Base-by-base conservation (phyloP, 2,329 filamentous ascomycete species). In the Podosphaera fusca region DNA sequence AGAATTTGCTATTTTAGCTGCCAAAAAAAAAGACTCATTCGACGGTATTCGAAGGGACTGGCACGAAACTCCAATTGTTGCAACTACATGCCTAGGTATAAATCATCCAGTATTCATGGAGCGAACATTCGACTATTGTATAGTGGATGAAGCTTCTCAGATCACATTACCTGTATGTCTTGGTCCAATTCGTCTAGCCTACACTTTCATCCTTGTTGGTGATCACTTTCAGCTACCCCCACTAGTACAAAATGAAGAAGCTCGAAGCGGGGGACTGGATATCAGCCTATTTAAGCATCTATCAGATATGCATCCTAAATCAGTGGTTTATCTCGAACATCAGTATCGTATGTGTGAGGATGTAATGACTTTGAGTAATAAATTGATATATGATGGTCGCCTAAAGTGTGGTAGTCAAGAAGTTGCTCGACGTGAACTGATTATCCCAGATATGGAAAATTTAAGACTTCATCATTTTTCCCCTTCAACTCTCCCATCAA, bases 331-430 rank as follows among this genome's bases (percentile, higher is more conserved):
- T 61, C 77, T 98, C 1, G 88, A 92, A 64, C 88, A 95, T 65
- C 92, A 98, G 67, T 98, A 98, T 67, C 87, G 92, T 60, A 98
- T 98, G 92, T 95, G 87, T 64, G 85, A 92, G 63, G 92, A 98
- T 60, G 85, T 98, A 59, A 96, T 96, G 90, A 77, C 83, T 1
- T 76, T 98, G 12, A 94, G 87, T 60, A 98, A 95, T 69, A 85
- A 79, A 1, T 77, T 98, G 57, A 95, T 98, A 64, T 98, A 98
- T 70, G 75, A 82, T n/a, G 90, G 89, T 3, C 79, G 82, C 40
- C 76, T 98, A 42, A 90, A 92, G 64, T 98, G 92, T 66, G 92
- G 92, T 31, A 94, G 82, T 3, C 75, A 84, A 52, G 74, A 77
- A 56, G 80, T 96, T 9, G 85, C 87, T 9, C 73, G 74, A 38